Evolutionary conservation across 441 rosid genomes (phyloP), one percentile per base, ranked within the genome.

Genomic region (Adansonia grandidieri): DNA sequence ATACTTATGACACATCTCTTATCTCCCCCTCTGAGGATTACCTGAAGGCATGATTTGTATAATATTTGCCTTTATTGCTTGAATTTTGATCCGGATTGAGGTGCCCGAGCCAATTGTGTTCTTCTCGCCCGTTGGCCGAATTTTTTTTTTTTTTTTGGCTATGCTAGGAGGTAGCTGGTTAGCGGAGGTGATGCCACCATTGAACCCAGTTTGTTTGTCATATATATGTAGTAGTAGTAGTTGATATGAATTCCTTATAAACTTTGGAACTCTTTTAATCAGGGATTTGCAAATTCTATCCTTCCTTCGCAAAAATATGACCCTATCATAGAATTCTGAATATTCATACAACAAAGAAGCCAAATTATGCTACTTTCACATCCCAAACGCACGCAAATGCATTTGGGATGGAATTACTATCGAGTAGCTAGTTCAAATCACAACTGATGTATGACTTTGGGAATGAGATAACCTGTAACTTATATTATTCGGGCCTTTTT

Each of bases 1-100:
- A 87, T 19, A 75, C 81, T 78, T 83, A 85, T 75, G 71, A 42
- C 37, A 61, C 83, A 2, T 84, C 84, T 28, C 42, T 58, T 74
- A 68, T 74, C 15, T 61, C 66, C 78, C 80, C 9, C n/a, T 62
- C 15, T 74, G 83, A 74, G 76, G 56, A 60, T 75, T 75, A 9
- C 9, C 17, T 61, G 13, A 9, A 62, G 42, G 70, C 74, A 74
- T 74, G 57, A 57, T 60, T 45, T 74, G 68, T 45, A 45, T 47
- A 15, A 60, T 53, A 17, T 9, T 57, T 44, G 44, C 56, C 42
- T 17, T 74, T 14, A 61, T 61, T 19, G 57, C 69, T 74, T 60
- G 15, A 62, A 47, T 63, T 75, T 74, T 63, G 70, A 62, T 58
- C 61, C 20, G 19, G 13, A 28, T 24, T 71, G 15, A 51, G 15